Evolutionary conservation across 305 asterid genomes (phyloP), one percentile per base, ranked within the genome.

Genomic region (Striga hermonthica): DNA sequence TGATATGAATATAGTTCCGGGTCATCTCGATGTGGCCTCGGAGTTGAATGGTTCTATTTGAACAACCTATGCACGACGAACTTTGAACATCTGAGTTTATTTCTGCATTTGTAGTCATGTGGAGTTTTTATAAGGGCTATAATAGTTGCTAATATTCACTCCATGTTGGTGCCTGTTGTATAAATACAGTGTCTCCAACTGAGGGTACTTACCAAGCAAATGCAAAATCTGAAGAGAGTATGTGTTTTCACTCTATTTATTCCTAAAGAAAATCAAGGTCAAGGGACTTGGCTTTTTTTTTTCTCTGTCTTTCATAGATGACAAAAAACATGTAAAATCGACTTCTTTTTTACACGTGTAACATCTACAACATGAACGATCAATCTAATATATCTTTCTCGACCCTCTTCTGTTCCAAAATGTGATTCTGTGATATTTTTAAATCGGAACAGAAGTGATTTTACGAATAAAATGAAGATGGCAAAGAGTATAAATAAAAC

Each of bases 41-140:
- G n/a, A n/a, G n/a, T n/a, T n/a, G n/a, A n/a, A n/a, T n/a, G n/a
- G n/a, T 72, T 57, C 89, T 81, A 49, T 64, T 83, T 60, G 91
- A 77, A 76, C 86, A 79, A 77, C 82, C 41, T 35, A 66, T 84
- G 88, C 96, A 81, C 50, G 96, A 88, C 57, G 98, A 88, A 75
- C 95, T 91, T 73, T 88, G 80, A 86, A 41, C 10, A 10, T 41
- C 9, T 41, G 7, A 41, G 47, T 5, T 58, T 57, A 43, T 57
- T 3, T 28, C 36, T 11, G 44, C 45, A 43, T 45, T 36, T 57
- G 2, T 34, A 44, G 40, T 49, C 55, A 63, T 74, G 41, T 58
- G 12, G 40, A 44, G 48, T 62, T 62, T 40, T 47, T 49, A 7
- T 52, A 7, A 10, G 6, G 44, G 47, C 10, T 41, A 22, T 22